Conservation (phyloP, 768 basidiomycete species). For the Cubamyces sp. region DNA sequence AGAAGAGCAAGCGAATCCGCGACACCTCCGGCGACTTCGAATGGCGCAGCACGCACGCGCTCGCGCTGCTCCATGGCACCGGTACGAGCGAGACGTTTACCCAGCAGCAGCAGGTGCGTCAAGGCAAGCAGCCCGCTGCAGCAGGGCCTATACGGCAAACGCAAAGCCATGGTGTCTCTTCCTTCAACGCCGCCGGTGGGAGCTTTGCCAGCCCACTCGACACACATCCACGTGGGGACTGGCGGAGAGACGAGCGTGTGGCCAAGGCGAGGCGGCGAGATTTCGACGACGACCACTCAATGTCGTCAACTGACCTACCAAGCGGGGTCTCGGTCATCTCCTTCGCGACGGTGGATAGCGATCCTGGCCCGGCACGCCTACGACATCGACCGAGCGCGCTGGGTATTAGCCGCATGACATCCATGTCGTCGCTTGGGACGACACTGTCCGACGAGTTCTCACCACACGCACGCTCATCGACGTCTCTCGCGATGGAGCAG, state of each 20-base stretch:
- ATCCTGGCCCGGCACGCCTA: slow-evolving; percentile 75
- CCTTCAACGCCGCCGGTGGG: slow-evolving; percentile 65
- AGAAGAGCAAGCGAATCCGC: slow-evolving; percentile 81
- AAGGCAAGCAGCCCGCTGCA: slow-evolving; percentile 50
- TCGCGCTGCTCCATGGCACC: slow-evolving; percentile 41
- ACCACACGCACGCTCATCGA: slow-evolving; percentile 74
- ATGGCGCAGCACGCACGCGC: slow-evolving; percentile 23
- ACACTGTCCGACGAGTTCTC: slow-evolving; percentile 73
- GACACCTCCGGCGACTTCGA: slow-evolving; percentile 46
- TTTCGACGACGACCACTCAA: slow-evolving; percentile 89
- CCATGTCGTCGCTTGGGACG: slow-evolving; percentile 74
- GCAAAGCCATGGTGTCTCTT: slow-evolving; percentile 47
- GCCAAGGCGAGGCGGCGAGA: slow-evolving; percentile 81
- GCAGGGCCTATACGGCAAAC: slow-evolving; percentile 69
- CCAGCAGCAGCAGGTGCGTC: slow-evolving; percentile 26
- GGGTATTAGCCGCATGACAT: slow-evolving; percentile 74
- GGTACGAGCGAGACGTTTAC: slow-evolving; percentile 38
- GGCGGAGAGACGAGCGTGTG: slow-evolving; percentile 58
- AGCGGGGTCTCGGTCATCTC: slow-evolving; percentile 81
- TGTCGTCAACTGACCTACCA: slow-evolving; percentile 86
- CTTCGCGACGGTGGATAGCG: slow-evolving; percentile 83
- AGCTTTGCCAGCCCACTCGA: slow-evolving; percentile 43
- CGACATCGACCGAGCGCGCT: slow-evolving; percentile 65
- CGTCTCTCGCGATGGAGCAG: slow-evolving; percentile 77
- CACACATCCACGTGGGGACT: slow-evolving; percentile 45